These are phyloP conservation scores for Artemisia princeps DNA, from an alignment of 140 eudicot species.

Conservation along the genomic window DNA sequence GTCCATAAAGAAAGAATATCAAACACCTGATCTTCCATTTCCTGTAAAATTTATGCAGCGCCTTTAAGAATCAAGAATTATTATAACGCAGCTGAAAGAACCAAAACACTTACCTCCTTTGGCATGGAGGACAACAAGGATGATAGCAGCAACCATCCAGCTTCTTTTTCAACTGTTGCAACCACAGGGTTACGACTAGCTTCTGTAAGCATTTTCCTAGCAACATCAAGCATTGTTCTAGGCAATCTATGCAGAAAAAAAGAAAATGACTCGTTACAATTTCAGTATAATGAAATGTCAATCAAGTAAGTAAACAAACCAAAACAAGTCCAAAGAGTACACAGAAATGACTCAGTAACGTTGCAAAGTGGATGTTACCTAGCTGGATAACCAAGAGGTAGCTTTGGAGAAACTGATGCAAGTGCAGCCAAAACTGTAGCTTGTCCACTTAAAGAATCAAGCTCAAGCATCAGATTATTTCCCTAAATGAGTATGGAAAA, in stretches of 20 bases:
- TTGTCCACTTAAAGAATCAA: conserved; percentile 87
- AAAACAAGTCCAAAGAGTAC: neutral
- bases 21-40: conserved; percentile 90
- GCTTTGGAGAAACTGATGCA: conserved; percentile 75
- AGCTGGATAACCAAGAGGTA: conserved; percentile 98
- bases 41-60: conserved; percentile 50
- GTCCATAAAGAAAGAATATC: conserved; percentile 94
- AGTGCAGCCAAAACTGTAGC: conserved; percentile 89
- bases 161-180: conserved; percentile 83
- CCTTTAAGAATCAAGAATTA: conserved; percentile 27
- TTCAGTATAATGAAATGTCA: conserved; percentile 16
- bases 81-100: neutral
- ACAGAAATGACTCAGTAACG: neutral
- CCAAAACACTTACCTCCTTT: conserved; percentile 55
- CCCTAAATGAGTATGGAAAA: conserved; percentile 45
- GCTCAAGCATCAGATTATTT: conserved; percentile 56
- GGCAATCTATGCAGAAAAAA: conserved; percentile 61
- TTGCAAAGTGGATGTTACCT: conserved; percentile 37
- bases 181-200: conserved; percentile 62
- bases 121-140: conserved; percentile 88
- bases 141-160: conserved; percentile 90
- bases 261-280: conserved; percentile 15
- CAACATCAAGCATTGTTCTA: conserved; percentile 77
- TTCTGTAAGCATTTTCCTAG: conserved; percentile 72
- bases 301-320: conserved; percentile 14